Base-by-base conservation (phyloP, 2,329 filamentous ascomycete species). In the Penicillium sp. region DNA sequence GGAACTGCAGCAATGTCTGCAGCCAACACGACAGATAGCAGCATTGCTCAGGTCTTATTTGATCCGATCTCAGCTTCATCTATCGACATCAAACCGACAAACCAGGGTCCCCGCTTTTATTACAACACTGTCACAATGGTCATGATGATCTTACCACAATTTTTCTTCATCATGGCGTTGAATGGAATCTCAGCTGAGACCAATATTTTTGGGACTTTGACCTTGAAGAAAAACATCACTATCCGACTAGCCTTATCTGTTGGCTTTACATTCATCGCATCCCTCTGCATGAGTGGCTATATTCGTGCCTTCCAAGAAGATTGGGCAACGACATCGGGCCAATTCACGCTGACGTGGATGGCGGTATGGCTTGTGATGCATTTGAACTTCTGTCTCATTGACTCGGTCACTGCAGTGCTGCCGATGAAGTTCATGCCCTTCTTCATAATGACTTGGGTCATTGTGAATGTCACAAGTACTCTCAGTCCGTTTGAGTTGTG, bases 81-180 rank as follows among this genome's bases (percentile, higher is more conserved):
- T 5, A 56, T 67, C 47, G 73, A 79, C 60, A 71, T 79, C 56
- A 69, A 76, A 55, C 66, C 70, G 0, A 77, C 74, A 0, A 56
- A 64, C 0, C 74, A 79, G 50, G 74, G 75, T 5, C 67, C 71
- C 1, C 63, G 73, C 2, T 62, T 76, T 1, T 65, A 79, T 47
- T 76, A 77, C 62, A 79, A 78, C 61, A 78, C 74, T 1, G 62
- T 77, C 9, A 64, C 71, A 2, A 72, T 78, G 55, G 72, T 77
- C 44, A 68, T 79, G 42, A 69, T 75, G 7, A 64, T 79, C 7
- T 69, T 79, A 13, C 71, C 75, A 53, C 72, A 79, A 55, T 79
- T 79, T 67, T 79, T 79, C 69, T 79, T 75, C 62, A 64, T 79
- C 13, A 69, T 74, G 43, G 71, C 71, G 38, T 59, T 79, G 49